These are phyloP conservation scores for Penicillium hordei DNA, from an alignment of 2,329 filamentous ascomycete species.

Conservation along the genomic window DNA sequence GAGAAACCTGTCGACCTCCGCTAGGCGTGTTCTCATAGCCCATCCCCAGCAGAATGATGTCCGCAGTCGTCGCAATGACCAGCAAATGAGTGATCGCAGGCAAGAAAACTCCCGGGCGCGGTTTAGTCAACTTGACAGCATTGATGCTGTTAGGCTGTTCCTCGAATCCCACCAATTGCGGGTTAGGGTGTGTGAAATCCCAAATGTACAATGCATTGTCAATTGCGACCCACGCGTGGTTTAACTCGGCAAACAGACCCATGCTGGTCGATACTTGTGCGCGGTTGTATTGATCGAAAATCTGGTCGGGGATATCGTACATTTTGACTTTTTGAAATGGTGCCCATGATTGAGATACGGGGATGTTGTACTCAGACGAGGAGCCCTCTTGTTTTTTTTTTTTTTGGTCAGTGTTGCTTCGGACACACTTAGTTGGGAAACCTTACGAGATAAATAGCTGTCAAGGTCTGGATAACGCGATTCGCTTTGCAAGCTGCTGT, in stretches of 20 bases:
- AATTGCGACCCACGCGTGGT: conserved; percentile 93
- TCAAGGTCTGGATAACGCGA: conserved; percentile 85
- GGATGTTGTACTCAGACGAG: conserved; percentile 87
- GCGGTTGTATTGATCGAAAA: conserved; percentile 89
- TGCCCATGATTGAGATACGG: conserved; percentile 68
- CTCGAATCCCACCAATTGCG: conserved; percentile 88
- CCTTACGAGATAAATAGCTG: conserved; percentile 82
- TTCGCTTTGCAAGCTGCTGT: conserved; percentile 72
- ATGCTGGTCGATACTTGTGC: conserved; percentile 87
- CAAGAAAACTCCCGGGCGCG: conserved; percentile 84
- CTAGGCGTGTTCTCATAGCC: conserved; percentile 63
- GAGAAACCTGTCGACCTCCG: conserved; percentile 69
- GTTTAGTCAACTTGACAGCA: conserved; percentile 82
- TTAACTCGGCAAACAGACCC: conserved; percentile 91
- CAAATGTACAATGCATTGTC: conserved; percentile 96
- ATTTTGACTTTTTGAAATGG: conserved; percentile 86
- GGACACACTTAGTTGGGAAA: neutral
- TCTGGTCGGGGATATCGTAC: conserved; percentile 85
- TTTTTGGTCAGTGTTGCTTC: conserved; percentile 3
- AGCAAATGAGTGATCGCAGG: conserved; percentile 81
- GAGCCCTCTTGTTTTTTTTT: conserved; percentile 65
- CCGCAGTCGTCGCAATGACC: conserved; percentile 80
- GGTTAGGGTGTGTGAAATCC: conserved; percentile 94
- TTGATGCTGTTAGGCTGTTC: conserved; percentile 86
- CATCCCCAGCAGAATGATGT: conserved; percentile 85